Percentiles rank a stretch among this genome's conserved stretches.
These are phyloP conservation scores for Syzygium aqueum DNA, from an alignment of 345 rosid species.

Conservation along the genomic window DNA sequence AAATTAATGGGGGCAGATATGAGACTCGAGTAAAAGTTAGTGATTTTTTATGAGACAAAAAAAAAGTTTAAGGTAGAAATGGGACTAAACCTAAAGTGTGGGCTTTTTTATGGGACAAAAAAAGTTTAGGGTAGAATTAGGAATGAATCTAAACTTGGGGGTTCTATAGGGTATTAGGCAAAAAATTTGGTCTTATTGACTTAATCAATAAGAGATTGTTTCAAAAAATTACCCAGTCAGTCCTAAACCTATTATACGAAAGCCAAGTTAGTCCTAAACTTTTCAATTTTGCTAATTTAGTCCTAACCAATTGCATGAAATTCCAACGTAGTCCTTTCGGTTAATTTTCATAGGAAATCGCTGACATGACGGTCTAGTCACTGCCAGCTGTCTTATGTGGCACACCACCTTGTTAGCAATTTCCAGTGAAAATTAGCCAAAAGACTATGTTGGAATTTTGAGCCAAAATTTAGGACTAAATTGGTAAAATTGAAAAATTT, in stretches of 20 bases:
- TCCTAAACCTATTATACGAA: neutral
- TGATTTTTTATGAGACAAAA: too few species aligned
- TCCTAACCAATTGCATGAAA: neutral
- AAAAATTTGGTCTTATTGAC: neutral
- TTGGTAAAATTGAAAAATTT: neutral
- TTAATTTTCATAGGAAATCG: neutral
- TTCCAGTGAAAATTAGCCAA: neutral
- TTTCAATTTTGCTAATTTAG: neutral
- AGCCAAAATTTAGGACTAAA: neutral
- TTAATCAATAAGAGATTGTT: neutral
- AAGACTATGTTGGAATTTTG: neutral
- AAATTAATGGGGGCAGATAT: too few species aligned
- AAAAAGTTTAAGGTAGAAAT: too few species aligned
- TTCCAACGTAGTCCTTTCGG: neutral
- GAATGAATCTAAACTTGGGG: too few species aligned
- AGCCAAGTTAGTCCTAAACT: neutral
- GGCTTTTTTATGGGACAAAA: too few species aligned
- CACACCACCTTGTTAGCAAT: fast-evolving
- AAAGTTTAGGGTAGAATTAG: too few species aligned
- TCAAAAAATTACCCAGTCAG: neutral
- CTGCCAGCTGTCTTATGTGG: neutral
- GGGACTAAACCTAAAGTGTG: too few species aligned
- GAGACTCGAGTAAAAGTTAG: too few species aligned
- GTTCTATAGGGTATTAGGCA: too few species aligned
- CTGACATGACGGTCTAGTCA: fast-evolving